These are phyloP conservation scores for Xylaria sp. DNA, from an alignment of 2,329 filamentous ascomycete species.

Conservation along the genomic window DNA sequence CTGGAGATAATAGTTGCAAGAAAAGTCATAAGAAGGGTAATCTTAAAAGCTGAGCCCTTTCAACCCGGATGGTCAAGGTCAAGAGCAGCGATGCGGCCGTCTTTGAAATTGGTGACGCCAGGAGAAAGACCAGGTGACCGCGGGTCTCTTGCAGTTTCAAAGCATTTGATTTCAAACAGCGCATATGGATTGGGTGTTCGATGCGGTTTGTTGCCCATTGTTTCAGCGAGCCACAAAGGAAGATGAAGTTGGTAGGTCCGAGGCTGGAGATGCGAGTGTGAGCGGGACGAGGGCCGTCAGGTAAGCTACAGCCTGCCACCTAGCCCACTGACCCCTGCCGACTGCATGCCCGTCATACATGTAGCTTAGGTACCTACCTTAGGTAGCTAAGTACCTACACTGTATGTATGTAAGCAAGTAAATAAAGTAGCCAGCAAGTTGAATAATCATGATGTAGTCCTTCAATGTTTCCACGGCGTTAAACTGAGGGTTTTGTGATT, in stretches of 20 bases:
- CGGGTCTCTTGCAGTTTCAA: background rate
- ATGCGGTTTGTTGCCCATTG: slow-evolving; percentile 41
- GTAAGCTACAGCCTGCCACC: background rate
- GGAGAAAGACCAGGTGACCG: background rate
- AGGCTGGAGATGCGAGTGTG: slow-evolving; percentile 29
- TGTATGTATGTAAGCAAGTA: background rate
- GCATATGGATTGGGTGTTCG: slow-evolving; percentile 28
- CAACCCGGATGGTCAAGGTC: slow-evolving; percentile 44
- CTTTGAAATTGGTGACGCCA: slow-evolving; percentile 5
- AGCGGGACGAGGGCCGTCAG: slow-evolving; percentile 25
- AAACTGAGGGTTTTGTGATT: background rate
- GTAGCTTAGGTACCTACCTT: too few species aligned
- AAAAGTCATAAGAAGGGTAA: background rate
- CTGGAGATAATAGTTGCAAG: background rate
- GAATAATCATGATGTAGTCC: too few species aligned
- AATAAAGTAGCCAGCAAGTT: too few species aligned
- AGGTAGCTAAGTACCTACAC: too few species aligned
- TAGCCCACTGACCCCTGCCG: slow-evolving; percentile 7
- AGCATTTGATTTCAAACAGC: slow-evolving; percentile 25
- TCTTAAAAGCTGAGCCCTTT: slow-evolving; percentile 10
- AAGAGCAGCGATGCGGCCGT: slow-evolving; percentile 19
- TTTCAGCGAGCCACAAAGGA: slow-evolving; percentile 36
- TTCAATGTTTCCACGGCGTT: too few species aligned
- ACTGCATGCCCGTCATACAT: background rate
- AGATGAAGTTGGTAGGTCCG: slow-evolving; percentile 39